phyloP scores from a whole-genome alignment of 805 yeast species.

The Candida lessepsii region DNA sequence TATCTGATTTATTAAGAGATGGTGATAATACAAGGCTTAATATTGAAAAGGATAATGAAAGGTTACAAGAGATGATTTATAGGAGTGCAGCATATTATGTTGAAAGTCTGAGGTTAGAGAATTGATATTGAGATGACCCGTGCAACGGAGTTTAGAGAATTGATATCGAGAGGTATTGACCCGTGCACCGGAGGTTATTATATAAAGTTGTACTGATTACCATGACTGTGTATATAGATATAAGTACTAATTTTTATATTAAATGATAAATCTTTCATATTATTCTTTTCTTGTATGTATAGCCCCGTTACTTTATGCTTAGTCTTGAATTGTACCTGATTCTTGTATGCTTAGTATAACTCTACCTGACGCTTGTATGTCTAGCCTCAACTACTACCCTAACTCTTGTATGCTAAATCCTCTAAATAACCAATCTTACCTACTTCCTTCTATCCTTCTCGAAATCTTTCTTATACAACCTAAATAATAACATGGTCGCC shows the following conservation, averaged over 20 bases:
- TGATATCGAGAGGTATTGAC: neutral
- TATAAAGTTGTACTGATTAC: neutral
- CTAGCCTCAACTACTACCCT: no score
- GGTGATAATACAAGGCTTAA: constrained; percentile 15
- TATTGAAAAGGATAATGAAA: constrained; percentile 19
- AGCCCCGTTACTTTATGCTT: no score
- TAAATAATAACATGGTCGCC: constrained; percentile 81
- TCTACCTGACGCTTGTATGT: no score
- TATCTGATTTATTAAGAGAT: constrained; percentile 10
- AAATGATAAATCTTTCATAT: neutral
- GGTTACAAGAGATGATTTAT: constrained; percentile 34
- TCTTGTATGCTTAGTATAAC: no score
- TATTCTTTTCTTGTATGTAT: no score
- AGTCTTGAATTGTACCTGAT: no score
- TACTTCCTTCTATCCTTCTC: constrained; percentile 40
- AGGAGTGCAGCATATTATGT: constrained; percentile 36
- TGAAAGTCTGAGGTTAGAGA: constrained; percentile 36
- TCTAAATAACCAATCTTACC: no score
- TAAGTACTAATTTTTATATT: no score
- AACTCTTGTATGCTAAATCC: no score
- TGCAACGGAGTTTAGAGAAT: no score
- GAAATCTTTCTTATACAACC: constrained; percentile 59
- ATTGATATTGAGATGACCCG: no score
- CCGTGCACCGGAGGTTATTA: neutral
- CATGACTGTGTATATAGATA: constrained; percentile 2